Evolutionary conservation across 345 rosid species (phyloP).

Genomic region (Eutrema japonicum): DNA sequence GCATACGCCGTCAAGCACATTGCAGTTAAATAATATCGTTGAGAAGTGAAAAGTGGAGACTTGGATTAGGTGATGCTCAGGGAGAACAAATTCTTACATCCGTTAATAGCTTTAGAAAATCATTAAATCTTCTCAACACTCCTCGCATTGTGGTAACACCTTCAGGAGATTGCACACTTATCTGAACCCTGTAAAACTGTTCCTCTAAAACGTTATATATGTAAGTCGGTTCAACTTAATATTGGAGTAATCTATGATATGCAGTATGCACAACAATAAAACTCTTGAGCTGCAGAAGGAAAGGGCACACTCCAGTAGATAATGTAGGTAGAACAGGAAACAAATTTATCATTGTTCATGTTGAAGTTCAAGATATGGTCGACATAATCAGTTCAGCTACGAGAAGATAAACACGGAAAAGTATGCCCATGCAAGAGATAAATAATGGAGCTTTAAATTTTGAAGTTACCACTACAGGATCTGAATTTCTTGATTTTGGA

Average conservation of each 20-base stretch:
- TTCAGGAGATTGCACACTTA: slow-evolving; percentile 89
- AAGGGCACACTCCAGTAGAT: background rate
- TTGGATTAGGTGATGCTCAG: background rate
- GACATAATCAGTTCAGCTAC: slow-evolving; percentile 8
- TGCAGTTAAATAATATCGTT: background rate
- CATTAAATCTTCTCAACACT: slow-evolving; percentile 92
- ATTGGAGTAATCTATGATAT: background rate
- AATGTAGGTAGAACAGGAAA: background rate
- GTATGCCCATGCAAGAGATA: slow-evolving; percentile 38
- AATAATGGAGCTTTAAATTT: slow-evolving; percentile 40
- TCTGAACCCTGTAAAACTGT: slow-evolving; percentile 99
- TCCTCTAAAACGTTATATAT: slow-evolving; percentile 33
- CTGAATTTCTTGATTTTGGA: slow-evolving; percentile 89
- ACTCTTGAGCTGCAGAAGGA: background rate
- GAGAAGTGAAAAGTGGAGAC: slow-evolving; percentile 13
- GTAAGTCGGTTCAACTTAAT: slow-evolving; percentile 10
- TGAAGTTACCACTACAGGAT: slow-evolving; percentile 92
- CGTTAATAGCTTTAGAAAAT: slow-evolving; percentile 79
- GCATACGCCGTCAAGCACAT: slow-evolving; percentile 11
- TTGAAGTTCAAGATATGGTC: slow-evolving; percentile 3
- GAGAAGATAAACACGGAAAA: slow-evolving; percentile 40
- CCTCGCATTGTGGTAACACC: slow-evolving; percentile 71
- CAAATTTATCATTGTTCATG: slow-evolving; percentile 10
- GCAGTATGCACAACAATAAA: slow-evolving; percentile 13
- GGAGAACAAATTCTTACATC: slow-evolving; percentile 61